These are phyloP conservation scores for Simplicillium aogashimaense DNA, from an alignment of 2,329 filamentous ascomycete species.

Conservation along the genomic window DNA sequence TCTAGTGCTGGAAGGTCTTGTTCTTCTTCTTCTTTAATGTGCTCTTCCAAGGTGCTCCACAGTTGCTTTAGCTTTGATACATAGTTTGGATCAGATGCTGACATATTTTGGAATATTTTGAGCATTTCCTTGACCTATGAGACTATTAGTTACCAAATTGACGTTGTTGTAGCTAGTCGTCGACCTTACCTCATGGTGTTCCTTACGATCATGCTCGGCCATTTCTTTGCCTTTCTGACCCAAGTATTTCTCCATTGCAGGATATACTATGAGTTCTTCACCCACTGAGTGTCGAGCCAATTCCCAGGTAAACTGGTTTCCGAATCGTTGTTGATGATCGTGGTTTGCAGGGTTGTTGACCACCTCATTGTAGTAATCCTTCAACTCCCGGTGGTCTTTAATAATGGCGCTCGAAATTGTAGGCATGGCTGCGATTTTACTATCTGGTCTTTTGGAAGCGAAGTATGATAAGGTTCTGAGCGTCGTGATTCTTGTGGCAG, in stretches of 20 bases:
- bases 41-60: conserved; percentile 30
- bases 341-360: conserved; percentile 19
- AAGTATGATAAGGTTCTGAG: too few relatives aligned
- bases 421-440: conserved; percentile 10
- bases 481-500: too few relatives aligned
- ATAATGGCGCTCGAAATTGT: conserved; percentile 16
- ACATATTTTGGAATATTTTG: conserved; percentile 36
- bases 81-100: conserved; percentile 28
- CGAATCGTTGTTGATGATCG: conserved; percentile 27
- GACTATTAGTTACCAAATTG: neutral
- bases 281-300: conserved; percentile 35
- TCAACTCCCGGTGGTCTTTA: conserved; percentile 19
- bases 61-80: conserved; percentile 29
- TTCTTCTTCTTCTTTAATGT: conserved; percentile 41
- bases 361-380: conserved; percentile 30
- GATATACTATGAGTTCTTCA: conserved; percentile 42
- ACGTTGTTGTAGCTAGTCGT: neutral
- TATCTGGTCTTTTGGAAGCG: too few relatives aligned
- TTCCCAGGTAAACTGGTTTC: conserved; percentile 39
- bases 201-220: conserved; percentile 35
- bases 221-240: conserved; percentile 27
- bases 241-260: conserved; percentile 39
- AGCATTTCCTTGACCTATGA: conserved; percentile 42
- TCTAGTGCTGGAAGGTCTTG: conserved; percentile 40
- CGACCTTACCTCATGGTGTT: conserved; percentile 31